A percentile compares a stretch with the other conserved stretches of the same genome.
Conservation (phyloP, 2,329 filamentous ascomycete species). For the Leptographium wingfieldii region DNA sequence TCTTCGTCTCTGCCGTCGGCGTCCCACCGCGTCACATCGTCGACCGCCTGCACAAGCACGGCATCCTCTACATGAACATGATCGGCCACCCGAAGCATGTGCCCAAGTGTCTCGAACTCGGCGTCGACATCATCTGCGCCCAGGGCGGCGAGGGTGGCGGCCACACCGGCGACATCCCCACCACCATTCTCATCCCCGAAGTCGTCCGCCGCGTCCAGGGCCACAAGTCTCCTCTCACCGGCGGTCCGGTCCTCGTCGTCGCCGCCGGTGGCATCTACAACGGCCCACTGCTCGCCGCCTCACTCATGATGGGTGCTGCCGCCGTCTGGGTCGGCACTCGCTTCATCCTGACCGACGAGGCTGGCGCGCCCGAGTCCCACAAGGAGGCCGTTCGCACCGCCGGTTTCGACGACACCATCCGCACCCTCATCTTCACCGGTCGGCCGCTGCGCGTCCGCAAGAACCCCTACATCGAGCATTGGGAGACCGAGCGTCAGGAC, state of each 20-base stretch:
- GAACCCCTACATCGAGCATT: slow-evolving; percentile 89
- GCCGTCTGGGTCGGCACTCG: slow-evolving; percentile 96
- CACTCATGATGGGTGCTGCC: slow-evolving; percentile 82
- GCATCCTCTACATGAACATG: slow-evolving; percentile 99
- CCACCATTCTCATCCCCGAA: slow-evolving; percentile 81
- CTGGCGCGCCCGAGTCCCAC: slow-evolving; percentile 83
- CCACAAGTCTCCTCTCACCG: slow-evolving; percentile 76
- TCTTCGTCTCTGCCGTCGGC: slow-evolving; percentile 95
- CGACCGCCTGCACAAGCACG: slow-evolving; percentile 75
- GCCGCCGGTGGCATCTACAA: slow-evolving; percentile 92
- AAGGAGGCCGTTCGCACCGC: slow-evolving; percentile 91
- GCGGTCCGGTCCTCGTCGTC: slow-evolving; percentile 77
- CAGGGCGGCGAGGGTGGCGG: slow-evolving; percentile 97
- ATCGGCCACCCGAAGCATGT: slow-evolving; percentile 99
- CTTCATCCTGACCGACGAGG: slow-evolving; percentile 89
- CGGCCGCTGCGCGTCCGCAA: slow-evolving; percentile 86
- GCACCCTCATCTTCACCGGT: slow-evolving; percentile 97
- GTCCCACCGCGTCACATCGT: slow-evolving; percentile 82
- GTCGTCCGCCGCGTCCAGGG: slow-evolving; percentile 72
- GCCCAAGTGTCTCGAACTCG: slow-evolving; percentile 83
- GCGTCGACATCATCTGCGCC: slow-evolving; percentile 93
- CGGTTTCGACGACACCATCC: slow-evolving; percentile 88
- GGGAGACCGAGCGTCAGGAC: slow-evolving; percentile 79
- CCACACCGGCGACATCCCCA: slow-evolving; percentile 90
- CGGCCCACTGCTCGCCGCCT: slow-evolving; percentile 77